Conservation (phyloP, 345 rosid genomes). For the Kandelia obovata region DNA sequence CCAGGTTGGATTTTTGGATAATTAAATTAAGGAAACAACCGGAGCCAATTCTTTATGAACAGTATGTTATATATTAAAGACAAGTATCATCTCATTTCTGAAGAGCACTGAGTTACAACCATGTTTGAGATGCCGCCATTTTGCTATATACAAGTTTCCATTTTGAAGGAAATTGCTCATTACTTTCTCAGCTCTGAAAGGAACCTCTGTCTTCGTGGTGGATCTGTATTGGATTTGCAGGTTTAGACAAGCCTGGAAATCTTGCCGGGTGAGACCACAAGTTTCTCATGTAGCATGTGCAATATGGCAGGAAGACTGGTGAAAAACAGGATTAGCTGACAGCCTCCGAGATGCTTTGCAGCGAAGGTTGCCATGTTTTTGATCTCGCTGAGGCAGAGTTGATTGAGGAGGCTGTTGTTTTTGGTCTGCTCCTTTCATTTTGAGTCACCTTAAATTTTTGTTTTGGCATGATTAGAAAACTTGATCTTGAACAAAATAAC, state of each 20-base stretch:
- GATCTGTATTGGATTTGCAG: neutral
- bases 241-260: slow-evolving; percentile 6
- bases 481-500: neutral
- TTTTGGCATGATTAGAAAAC: slow-evolving; percentile 3
- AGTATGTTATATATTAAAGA: neutral
- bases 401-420: slow-evolving; percentile 33
- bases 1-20: neutral
- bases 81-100: slow-evolving; percentile 1
- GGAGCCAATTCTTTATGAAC: too few species aligned
- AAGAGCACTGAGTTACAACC: slow-evolving; percentile 2
- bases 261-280: neutral
- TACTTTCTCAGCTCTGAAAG: neutral
- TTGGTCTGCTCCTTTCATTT: slow-evolving; percentile 50
- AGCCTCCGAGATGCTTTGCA: slow-evolving; percentile 82
- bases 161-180: slow-evolving; percentile 4
- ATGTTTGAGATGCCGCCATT: slow-evolving; percentile 3
- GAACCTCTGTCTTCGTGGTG: slow-evolving; percentile 9
- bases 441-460: slow-evolving; percentile 38
- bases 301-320: neutral
- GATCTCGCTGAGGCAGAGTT: slow-evolving; percentile 44
- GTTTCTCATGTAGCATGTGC: slow-evolving; percentile 8
- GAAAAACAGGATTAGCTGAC: slow-evolving; percentile 33
- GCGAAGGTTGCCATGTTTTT: slow-evolving; percentile 90
- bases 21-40: neutral
- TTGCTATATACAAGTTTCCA: slow-evolving; percentile 23